Conservation (phyloP, 495 filamentous ascomycete species). For the Lasiosphaeria miniovina region DNA sequence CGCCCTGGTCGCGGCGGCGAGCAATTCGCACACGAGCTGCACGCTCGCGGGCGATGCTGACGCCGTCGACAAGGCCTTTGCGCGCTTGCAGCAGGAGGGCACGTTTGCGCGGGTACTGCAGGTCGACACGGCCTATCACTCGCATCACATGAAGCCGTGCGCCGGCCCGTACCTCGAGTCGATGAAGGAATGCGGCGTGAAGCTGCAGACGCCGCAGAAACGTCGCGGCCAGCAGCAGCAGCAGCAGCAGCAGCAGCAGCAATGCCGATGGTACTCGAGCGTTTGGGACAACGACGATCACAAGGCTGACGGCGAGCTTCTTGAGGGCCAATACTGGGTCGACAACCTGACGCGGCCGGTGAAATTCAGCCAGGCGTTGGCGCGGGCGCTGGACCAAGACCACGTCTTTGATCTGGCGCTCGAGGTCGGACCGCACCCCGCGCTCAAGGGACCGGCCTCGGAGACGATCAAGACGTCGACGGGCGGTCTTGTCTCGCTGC, state of each 20-base stretch:
- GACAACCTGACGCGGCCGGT: slow-evolving; percentile 47
- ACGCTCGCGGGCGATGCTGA: slow-evolving; percentile 44
- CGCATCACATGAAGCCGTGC: slow-evolving; percentile 37
- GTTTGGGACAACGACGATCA: slow-evolving; percentile 27
- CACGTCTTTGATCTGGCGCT: slow-evolving; percentile 34
- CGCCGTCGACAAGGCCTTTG: slow-evolving; percentile 32
- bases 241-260: slow-evolving; percentile 14
- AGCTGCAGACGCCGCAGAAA: slow-evolving; percentile 1
- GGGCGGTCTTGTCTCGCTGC: slow-evolving; percentile 9
- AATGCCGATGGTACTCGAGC: slow-evolving; percentile 11
- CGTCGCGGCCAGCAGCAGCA: neutral
- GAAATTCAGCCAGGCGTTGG: slow-evolving; percentile 39
- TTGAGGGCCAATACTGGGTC: slow-evolving; percentile 42
- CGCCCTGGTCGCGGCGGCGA: slow-evolving; percentile 36
- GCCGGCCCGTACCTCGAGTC: slow-evolving; percentile 33
- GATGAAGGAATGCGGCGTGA: slow-evolving; percentile 14
- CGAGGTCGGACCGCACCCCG: slow-evolving; percentile 59
- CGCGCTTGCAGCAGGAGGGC: slow-evolving; percentile 27
- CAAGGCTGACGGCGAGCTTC: slow-evolving; percentile 10
- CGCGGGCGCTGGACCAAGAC: slow-evolving; percentile 12
- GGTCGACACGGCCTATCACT: slow-evolving; percentile 44
- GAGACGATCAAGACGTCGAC: slow-evolving; percentile 37
- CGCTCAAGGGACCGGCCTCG: slow-evolving; percentile 48
- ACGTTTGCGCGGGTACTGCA: slow-evolving; percentile 47
- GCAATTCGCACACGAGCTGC: slow-evolving; percentile 45